Evolutionary conservation across 2,329 filamentous ascomycete genomes (phyloP), one percentile per base, ranked within the genome.

Genomic region (Penicillium sp.): DNA sequence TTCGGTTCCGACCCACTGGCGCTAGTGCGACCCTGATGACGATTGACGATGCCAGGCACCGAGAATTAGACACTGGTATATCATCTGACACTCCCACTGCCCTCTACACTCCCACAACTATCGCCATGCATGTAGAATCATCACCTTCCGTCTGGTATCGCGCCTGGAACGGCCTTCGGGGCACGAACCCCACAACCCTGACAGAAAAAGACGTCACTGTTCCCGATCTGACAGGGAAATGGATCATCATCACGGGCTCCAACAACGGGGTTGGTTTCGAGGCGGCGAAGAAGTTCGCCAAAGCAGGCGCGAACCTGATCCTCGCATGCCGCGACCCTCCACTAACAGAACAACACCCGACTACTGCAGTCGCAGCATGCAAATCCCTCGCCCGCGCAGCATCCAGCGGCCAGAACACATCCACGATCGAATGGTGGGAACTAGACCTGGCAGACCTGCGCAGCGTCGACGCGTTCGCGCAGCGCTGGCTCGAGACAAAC

Each of bases 221-320:
- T 6, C 56, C 46, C 4, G 48, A 57, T 13, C 47, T 58, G 2
- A 31, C 54, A 0, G 54, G 54, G 0, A 62, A 62, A 53, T 62
- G 60, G 60, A 54, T 62, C 13, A 48, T 62, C 3, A 62, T 62
- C 48, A 57, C 60, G 2, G 60, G 60, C 9, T 48, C 60, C 4
- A 62, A 62, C 35, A 62, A 54, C 15, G 60, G 60, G 4, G 53
- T 62, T 21, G 60, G 60, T 2, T 47, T 53, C 7, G 54, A 62
- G 31, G 60, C 60, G 9, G 60, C 60, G 6, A 56, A 57, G 7
- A 13, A 41, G 1, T 62, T 62, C 4, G 60, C 60, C 1, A 17
- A 17, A 19, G 38, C 29, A 2, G 60, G 60, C 11, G 60, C 60
- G 5, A 62, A 62, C 21, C 9, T 62, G 6, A 53, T 62, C 11